phyloP scores from a whole-genome alignment of 305 asterid species.

The Rubia tinctorum region DNA sequence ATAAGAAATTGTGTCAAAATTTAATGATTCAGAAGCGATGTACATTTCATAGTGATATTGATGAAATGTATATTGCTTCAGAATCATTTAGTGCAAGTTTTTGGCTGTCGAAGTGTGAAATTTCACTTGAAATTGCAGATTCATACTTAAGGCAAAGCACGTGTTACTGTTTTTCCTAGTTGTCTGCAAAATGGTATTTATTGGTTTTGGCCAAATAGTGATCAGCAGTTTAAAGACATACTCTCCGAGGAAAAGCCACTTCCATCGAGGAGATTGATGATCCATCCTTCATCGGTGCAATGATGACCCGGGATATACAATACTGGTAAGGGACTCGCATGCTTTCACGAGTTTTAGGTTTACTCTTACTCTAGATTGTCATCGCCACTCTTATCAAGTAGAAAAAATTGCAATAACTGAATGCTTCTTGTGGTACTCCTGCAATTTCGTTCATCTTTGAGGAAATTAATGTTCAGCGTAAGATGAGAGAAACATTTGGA shows the following conservation, averaged over 20 bases:
- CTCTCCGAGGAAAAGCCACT: conserved; percentile 48
- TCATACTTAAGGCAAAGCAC: conserved; percentile 77
- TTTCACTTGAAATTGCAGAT: conserved; percentile 40
- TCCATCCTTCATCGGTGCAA: conserved; percentile 51
- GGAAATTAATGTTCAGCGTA: no score
- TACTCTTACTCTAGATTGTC: no score
- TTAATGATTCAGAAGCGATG: neutral
- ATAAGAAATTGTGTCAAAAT: no score
- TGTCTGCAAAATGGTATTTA: conserved; percentile 77
- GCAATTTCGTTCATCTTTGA: no score
- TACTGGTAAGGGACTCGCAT: conserved; percentile 55
- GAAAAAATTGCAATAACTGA: no score
- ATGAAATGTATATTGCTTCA: neutral
- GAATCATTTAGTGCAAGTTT: no score
- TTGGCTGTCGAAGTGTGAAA: neutral
- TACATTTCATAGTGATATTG: neutral
- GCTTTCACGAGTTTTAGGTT: no score
- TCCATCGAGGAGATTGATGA: conserved; percentile 80
- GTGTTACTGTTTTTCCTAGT: conserved; percentile 81
- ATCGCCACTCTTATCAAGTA: no score
- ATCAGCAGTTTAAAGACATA: conserved; percentile 57
- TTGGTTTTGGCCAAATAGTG: conserved; percentile 96
- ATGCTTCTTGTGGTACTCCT: no score
- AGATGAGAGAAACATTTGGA: no score
- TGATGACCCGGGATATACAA: conserved; percentile 67